Conservation (phyloP, 768 basidiomycete genomes). For the Pleurotus giganteus region DNA sequence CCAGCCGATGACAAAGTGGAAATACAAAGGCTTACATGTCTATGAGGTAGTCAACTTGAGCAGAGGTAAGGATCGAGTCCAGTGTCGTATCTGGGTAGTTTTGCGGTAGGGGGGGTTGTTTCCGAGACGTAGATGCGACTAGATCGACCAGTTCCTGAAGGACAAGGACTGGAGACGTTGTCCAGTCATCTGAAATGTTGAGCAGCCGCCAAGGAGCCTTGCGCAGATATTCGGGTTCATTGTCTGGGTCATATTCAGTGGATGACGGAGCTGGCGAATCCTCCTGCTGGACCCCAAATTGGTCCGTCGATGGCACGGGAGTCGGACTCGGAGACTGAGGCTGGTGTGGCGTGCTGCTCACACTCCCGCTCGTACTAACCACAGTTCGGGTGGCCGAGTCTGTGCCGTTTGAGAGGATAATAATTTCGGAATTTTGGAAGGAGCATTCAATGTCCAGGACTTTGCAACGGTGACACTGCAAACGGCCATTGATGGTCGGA, state of each 20-base stretch:
- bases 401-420: slow-evolving; percentile 18
- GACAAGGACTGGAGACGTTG: slow-evolving; percentile 42
- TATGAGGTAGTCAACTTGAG: slow-evolving; percentile 33
- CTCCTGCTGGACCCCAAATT: background rate
- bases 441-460: slow-evolving; percentile 46
- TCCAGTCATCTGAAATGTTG: slow-evolving; percentile 37
- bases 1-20: too few relatives aligned
- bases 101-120: background rate
- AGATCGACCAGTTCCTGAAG: slow-evolving; percentile 37
- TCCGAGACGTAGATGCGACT: background rate
- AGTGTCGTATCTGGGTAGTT: slow-evolving; percentile 16
- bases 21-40: slow-evolving; percentile 29
- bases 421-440: slow-evolving; percentile 34
- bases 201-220: slow-evolving; percentile 37
- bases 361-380: background rate
- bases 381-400: background rate
- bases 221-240: background rate
- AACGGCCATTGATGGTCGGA: slow-evolving; percentile 14
- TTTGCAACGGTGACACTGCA: slow-evolving; percentile 49
- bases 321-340: background rate
- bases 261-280: background rate
- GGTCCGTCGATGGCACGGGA: background rate
- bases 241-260: background rate
- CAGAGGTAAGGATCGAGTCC: slow-evolving; percentile 26
- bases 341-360: background rate